Base-by-base conservation (phyloP, 1,284 basidiomycete species). In the Melampsora occidentalis region DNA sequence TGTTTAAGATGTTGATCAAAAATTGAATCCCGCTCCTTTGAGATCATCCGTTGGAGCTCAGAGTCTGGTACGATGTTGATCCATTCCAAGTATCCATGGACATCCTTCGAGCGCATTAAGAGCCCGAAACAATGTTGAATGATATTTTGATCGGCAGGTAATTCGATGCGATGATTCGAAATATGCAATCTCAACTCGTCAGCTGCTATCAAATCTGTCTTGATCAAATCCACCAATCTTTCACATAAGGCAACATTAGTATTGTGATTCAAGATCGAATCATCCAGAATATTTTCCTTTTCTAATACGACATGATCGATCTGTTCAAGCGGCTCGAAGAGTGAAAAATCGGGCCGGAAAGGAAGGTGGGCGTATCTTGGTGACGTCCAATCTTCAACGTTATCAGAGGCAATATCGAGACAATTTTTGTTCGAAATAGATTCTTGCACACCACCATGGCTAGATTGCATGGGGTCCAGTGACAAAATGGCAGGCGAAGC, bases 311-410 rank as follows among this genome's bases (percentile, higher is more conserved):
- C 6, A 42, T 42, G 6, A 46, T 18, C 39, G 22, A 33, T 22
- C 22, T 64, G 22, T 18, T 76, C 42, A 49, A 76, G 35, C 33
- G 64, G 64, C 39, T 76, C 72, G 53, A 76, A 76, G 18, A 76
- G 49, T 18, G 64, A 61, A 57, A 69, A 69, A 69, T 76, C 66
- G 16, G 72, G 72, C 12, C 33, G 33, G 7, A 76, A 76, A 35
- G 72, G 72, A 33, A 68, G n/a, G 62, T 76, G n/a, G 16, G 64
- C 65, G 42, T 76, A 62, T 48, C 20, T 59, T 39, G 31, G 22
- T 18, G 72, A 76, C 4, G 65, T 68, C 72, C 72, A 76, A 46
- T 76, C 68, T 61, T 76, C 66, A 10, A 76, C 72, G 25, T 69
- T 67, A n/a, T 75, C 72, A 61, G 66, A 18, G n/a, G 57, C 72